phyloP scores from a whole-genome alignment of 208 protist genomes.

The Crithidia fasciculata region DNA sequence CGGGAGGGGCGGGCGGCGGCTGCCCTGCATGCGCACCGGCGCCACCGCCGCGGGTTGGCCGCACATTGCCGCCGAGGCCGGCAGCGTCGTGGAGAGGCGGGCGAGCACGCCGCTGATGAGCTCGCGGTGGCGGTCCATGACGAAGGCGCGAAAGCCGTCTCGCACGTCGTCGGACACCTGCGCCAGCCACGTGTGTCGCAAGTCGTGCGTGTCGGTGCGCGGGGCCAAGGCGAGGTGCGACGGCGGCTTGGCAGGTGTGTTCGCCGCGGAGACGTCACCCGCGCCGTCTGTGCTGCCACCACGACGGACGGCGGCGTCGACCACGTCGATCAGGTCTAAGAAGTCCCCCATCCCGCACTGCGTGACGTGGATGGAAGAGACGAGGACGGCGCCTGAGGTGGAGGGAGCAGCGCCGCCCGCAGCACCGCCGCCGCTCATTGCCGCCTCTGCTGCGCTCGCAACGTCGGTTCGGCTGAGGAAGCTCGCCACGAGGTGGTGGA shows the following conservation, averaged over 20 bases:
- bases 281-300: slow-evolving; percentile 4
- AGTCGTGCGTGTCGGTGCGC: slow-evolving; percentile 28
- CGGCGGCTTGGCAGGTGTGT: background rate
- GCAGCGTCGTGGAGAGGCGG: slow-evolving; percentile 43
- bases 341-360: slow-evolving; percentile 50
- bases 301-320: slow-evolving; percentile 22
- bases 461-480: slow-evolving; percentile 52
- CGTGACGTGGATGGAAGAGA: slow-evolving; percentile 33
- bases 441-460: slow-evolving; percentile 7
- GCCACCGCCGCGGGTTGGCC: slow-evolving; percentile 29
- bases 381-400: slow-evolving; percentile 6
- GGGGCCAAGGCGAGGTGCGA: background rate
- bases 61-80: slow-evolving; percentile 30
- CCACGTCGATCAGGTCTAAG: slow-evolving; percentile 34
- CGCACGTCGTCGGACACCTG: slow-evolving; percentile 55
- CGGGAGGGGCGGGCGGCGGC: slow-evolving; percentile 21
- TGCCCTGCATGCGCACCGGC: slow-evolving; percentile 26
- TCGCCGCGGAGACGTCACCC: background rate
- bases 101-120: slow-evolving; percentile 47
- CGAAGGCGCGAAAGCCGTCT: slow-evolving; percentile 55
- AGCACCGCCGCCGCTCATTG: background rate
- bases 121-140: slow-evolving; percentile 76
- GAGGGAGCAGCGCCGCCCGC: background rate
- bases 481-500: slow-evolving; percentile 50
- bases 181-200: slow-evolving; percentile 53